Conservation (phyloP, 192 early-diverging fungal species). For the Allomyces macrogynus region DNA sequence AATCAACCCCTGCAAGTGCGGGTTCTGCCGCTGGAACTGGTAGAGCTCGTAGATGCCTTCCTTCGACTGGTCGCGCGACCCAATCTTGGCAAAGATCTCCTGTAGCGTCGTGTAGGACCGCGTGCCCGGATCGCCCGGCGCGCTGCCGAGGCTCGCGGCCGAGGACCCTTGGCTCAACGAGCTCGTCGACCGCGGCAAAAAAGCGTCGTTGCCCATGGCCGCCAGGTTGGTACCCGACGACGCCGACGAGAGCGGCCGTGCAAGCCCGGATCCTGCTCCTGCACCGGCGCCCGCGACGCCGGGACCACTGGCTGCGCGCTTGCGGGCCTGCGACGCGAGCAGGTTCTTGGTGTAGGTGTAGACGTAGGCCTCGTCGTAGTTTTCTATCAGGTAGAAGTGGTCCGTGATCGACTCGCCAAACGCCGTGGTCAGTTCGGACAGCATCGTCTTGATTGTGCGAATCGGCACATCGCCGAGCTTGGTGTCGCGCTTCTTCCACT, state of each 20-base stretch:
- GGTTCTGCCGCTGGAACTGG: slow-evolving; percentile 51
- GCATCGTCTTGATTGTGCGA: slow-evolving; percentile 82
- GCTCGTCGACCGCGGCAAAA: neutral
- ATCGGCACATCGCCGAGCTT: slow-evolving; percentile 80
- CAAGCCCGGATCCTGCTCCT: slow-evolving; percentile 6
- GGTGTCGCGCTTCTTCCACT: slow-evolving; percentile 63
- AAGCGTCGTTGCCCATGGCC: slow-evolving; percentile 1
- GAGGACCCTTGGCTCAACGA: slow-evolving; percentile 6
- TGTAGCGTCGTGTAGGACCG: slow-evolving; percentile 17
- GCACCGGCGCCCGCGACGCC: slow-evolving; percentile 18
- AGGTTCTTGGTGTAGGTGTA: slow-evolving; percentile 42
- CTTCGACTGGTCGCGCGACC: slow-evolving; percentile 41
- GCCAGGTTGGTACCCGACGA: neutral
- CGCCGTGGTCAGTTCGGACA: slow-evolving; percentile 48
- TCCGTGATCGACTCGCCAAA: slow-evolving; percentile 41
- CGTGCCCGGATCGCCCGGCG: slow-evolving; percentile 6
- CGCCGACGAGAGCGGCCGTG: neutral
- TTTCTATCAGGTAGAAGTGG: slow-evolving; percentile 35
- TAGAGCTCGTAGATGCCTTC: slow-evolving; percentile 55
- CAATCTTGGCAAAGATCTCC: slow-evolving; percentile 51
- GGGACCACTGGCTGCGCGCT: neutral
- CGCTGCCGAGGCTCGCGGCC: slow-evolving; percentile 4
- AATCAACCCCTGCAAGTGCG: slow-evolving; percentile 35
- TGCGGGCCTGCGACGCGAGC: slow-evolving; percentile 10
- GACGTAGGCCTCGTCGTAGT: slow-evolving; percentile 37